Evolutionary conservation across 768 basidiomycete genomes (phyloP).

Genomic region (Kwoniella botswanensis): DNA sequence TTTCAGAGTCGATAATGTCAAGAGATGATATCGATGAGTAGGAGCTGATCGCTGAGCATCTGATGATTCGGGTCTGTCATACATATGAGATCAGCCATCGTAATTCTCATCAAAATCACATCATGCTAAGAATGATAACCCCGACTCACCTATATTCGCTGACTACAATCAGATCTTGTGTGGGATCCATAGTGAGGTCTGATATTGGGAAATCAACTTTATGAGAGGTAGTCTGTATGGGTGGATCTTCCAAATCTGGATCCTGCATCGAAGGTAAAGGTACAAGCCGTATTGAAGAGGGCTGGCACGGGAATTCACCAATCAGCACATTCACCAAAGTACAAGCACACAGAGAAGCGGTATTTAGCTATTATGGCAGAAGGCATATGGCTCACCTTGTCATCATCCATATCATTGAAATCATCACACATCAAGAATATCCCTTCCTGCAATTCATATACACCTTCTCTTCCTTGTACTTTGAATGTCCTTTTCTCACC

Average conservation of each 20-base stretch:
- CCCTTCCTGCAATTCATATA: conserved; percentile 57
- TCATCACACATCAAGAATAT: conserved; percentile 54
- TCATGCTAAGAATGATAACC: no score
- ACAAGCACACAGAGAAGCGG: no score
- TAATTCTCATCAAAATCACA: conserved; percentile 38
- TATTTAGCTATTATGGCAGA: not conserved
- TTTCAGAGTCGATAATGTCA: conserved; percentile 47
- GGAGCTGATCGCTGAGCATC: conserved; percentile 24
- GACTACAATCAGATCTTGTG: conserved; percentile 66
- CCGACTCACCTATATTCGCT: conserved; percentile 61
- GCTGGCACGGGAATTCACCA: conserved; percentile 11
- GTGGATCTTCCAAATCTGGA: conserved; percentile 37
- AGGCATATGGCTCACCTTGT: conserved; percentile 33
- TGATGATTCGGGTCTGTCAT: conserved; percentile 28
- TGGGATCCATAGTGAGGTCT: conserved; percentile 65
- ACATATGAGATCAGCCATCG: not conserved
- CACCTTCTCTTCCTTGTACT: conserved; percentile 43
- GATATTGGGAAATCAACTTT: conserved; percentile 50
- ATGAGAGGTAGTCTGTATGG: conserved; percentile 31
- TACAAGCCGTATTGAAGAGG: conserved; percentile 42
- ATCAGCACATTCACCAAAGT: no score
- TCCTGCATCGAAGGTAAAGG: conserved; percentile 50
- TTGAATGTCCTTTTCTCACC: conserved; percentile 25
- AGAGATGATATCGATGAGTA: conserved; percentile 51
- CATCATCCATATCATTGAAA: conserved; percentile 32